Percentiles rank a stretch among this genome's conserved stretches.
Evolutionary conservation across 2,329 filamentous ascomycete species (phyloP).

Genomic region (Beauveria medogensis): DNA sequence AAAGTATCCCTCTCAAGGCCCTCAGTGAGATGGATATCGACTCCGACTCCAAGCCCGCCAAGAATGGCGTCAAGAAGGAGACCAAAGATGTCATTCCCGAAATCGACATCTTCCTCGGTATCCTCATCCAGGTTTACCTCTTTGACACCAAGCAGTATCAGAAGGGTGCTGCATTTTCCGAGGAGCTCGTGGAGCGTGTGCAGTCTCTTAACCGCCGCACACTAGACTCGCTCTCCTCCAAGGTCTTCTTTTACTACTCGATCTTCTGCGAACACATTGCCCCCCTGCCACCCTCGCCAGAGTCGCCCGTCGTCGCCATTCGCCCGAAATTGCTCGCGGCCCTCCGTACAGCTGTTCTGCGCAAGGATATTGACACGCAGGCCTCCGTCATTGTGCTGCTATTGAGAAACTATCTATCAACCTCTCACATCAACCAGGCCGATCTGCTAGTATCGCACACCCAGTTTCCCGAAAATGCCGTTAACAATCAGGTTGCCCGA

Average conservation of each 20-base stretch:
- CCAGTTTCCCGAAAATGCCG: constrained; percentile 85
- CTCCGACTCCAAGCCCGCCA: constrained; percentile 44
- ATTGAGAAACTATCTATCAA: constrained; percentile 90
- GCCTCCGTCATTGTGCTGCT: constrained; percentile 91
- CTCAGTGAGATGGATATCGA: constrained; percentile 68
- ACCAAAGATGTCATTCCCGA: constrained; percentile 75
- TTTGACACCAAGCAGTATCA: constrained; percentile 78
- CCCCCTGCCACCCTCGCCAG: constrained; percentile 79
- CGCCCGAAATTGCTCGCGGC: constrained; percentile 80
- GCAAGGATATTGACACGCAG: constrained; percentile 96
- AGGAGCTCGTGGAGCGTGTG: constrained; percentile 73
- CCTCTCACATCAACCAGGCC: constrained; percentile 93
- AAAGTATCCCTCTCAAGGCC: constrained; percentile 52
- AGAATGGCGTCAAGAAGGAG: constrained; percentile 55
- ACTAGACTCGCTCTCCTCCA: constrained; percentile 84
- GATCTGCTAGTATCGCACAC: constrained; percentile 94
- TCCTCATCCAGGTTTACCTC: constrained; percentile 78
- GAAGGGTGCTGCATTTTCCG: constrained; percentile 76
- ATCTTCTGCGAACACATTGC: constrained; percentile 88
- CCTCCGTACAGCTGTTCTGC: constrained; percentile 86
- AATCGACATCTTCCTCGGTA: constrained; percentile 80
- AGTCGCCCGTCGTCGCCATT: constrained; percentile 79
- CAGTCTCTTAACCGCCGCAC: constrained; percentile 88
- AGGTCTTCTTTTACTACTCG: constrained; percentile 97
- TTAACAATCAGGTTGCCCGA: constrained; percentile 95